Percentiles rank a stretch among this genome's conserved stretches.
Conservation (phyloP, 139 green algal species). For the Dunaliella sp. region DNA sequence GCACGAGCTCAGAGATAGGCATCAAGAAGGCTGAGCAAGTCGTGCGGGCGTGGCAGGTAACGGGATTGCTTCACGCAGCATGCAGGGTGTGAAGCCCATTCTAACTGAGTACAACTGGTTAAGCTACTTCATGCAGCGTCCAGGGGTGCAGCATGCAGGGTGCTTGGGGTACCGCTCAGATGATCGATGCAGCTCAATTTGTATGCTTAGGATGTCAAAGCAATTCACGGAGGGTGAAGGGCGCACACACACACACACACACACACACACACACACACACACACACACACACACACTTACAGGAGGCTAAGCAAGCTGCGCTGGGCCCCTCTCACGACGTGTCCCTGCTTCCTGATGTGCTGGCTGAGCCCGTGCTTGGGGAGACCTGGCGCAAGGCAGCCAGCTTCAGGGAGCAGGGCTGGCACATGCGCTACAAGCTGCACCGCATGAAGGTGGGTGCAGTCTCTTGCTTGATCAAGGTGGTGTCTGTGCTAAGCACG, state of each 20-base stretch:
- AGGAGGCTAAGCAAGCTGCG: slow-evolving; percentile 62
- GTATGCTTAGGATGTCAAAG: not conserved
- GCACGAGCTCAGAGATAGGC: not conserved
- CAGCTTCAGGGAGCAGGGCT: slow-evolving; percentile 49
- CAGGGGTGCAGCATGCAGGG: no score
- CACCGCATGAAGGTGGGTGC: slow-evolving; percentile 14
- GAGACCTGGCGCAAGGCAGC: slow-evolving; percentile 45
- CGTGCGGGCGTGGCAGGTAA: slow-evolving; percentile 40
- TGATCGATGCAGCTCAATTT: no score
- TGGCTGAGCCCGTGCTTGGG: slow-evolving; percentile 60
- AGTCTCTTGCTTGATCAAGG: not conserved
- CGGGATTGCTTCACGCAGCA: no score
- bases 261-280: not conserved
- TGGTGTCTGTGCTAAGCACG: no score
- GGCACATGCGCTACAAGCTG: slow-evolving; percentile 55
- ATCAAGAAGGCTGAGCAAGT: slow-evolving; percentile 13
- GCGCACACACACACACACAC: not conserved
- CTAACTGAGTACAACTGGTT: no score
- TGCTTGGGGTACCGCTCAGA: no score
- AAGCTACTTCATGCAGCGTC: no score
- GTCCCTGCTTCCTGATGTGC: slow-evolving; percentile 32
- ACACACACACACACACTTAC: slow-evolving; percentile 8
- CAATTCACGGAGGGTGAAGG: no score
- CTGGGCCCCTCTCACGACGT: slow-evolving; percentile 52
- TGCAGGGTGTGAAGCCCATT: no score